Conservation (phyloP, 305 asterid genomes). For the Ajuga reptans region DNA sequence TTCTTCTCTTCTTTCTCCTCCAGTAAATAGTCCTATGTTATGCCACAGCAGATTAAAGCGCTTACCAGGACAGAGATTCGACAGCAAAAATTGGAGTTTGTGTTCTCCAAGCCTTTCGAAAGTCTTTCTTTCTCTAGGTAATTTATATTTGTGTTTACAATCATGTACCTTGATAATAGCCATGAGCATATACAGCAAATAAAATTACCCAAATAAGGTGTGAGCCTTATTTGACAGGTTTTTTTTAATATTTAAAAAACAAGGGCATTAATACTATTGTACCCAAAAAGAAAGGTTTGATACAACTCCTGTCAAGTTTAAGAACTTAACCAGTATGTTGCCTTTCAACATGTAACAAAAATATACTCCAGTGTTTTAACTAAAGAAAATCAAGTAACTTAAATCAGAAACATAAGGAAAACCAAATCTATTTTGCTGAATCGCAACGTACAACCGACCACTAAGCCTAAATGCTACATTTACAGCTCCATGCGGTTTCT, state of each 20-base stretch:
- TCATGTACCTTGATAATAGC: not conserved
- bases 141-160: not conserved
- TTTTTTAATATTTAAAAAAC: not conserved
- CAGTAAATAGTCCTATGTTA: conserved; percentile 59
- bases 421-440: not conserved
- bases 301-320: not conserved
- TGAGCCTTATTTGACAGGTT: not conserved
- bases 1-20: conserved; percentile 41
- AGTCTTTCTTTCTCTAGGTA: not conserved
- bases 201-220: not conserved
- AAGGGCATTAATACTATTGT: not conserved
- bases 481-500: not conserved
- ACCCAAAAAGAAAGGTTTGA: not conserved
- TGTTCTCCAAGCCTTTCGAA: not conserved
- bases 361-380: not conserved
- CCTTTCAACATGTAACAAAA: not conserved
- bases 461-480: not conserved
- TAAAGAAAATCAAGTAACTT: not conserved
- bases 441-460: not conserved
- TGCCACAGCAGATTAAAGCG: not conserved
- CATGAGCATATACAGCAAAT: not conserved
- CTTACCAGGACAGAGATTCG: not conserved
- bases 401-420: not conserved
- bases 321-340: not conserved
- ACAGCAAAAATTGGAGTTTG: not conserved